Evolutionary conservation across 352 stramenopile genomes (phyloP).

Genomic region (Hyaloperonospora brassicae): DNA sequence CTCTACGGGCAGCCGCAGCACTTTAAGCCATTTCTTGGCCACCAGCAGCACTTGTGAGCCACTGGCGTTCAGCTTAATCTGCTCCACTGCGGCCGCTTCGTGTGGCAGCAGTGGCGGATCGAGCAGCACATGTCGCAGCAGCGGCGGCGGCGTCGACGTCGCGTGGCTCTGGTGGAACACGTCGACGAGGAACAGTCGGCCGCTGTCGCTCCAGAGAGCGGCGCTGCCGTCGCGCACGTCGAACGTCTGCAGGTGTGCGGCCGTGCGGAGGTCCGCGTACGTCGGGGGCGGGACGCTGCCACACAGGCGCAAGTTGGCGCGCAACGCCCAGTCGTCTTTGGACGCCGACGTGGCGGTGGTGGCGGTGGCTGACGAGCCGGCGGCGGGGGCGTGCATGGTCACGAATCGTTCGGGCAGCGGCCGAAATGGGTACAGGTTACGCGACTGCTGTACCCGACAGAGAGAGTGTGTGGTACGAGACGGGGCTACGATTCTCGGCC

Average conservation of each 20-base stretch:
- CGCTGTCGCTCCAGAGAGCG: conserved; percentile 37
- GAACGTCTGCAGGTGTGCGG: conserved; percentile 55
- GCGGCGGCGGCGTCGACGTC: conserved; percentile 7
- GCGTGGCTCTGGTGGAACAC: conserved; percentile 35
- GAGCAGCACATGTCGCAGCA: conserved; percentile 47
- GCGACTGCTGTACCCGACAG: too few relatives aligned
- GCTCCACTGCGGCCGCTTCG: conserved; percentile 45
- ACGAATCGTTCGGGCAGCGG: too few relatives aligned
- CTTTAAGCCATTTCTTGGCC: conserved; percentile 53
- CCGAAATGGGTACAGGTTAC: too few relatives aligned
- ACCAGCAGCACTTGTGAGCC: conserved; percentile 46
- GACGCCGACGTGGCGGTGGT: neutral
- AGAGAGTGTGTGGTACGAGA: too few relatives aligned
- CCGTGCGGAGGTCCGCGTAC: conserved; percentile 44
- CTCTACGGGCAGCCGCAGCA: conserved; percentile 38
- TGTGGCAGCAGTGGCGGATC: conserved; percentile 44
- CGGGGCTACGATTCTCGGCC: too few relatives aligned
- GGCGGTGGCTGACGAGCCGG: too few relatives aligned
- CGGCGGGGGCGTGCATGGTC: too few relatives aligned
- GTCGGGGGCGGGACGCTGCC: conserved; percentile 43
- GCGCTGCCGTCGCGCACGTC: conserved; percentile 51
- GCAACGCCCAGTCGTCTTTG: conserved; percentile 48
- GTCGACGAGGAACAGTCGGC: conserved; percentile 46
- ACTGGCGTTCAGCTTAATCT: conserved; percentile 50
- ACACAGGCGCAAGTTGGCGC: conserved; percentile 49